phyloP scores from a whole-genome alignment of 2,329 filamentous ascomycete species.

The Ophiosphaerella narmari region DNA sequence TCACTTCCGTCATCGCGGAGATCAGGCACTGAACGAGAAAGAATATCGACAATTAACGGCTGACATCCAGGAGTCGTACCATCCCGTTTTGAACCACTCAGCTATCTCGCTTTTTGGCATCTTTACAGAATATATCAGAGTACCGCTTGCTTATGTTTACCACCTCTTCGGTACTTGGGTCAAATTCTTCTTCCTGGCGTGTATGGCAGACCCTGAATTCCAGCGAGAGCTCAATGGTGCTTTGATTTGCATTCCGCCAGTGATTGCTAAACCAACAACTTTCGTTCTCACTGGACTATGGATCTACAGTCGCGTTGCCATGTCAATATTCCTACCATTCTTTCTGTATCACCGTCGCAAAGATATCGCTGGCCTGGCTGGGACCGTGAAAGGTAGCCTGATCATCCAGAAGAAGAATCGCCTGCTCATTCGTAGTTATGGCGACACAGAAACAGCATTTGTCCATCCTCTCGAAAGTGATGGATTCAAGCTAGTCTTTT shows the following conservation, averaged over 20 bases:
- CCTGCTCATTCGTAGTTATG: constrained; percentile 54
- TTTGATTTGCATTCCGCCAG: constrained; percentile 40
- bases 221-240: constrained; percentile 56
- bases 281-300: constrained; percentile 54
- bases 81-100: constrained; percentile 37
- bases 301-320: constrained; percentile 53
- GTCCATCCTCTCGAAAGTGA: constrained; percentile 44
- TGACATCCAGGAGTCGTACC: constrained; percentile 39
- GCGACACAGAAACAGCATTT: constrained; percentile 57
- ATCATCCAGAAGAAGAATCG: constrained; percentile 54
- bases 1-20: constrained; percentile 33
- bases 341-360: constrained; percentile 57
- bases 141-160: constrained; percentile 49
- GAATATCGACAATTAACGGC: constrained; percentile 40
- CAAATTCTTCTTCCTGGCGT: constrained; percentile 56
- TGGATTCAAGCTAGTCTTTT: constrained; percentile 46
- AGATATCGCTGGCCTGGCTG: constrained; percentile 53
- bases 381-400: constrained; percentile 56
- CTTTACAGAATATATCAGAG: constrained; percentile 34
- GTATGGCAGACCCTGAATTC: constrained; percentile 58
- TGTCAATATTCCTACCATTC: constrained; percentile 52
- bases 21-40: constrained; percentile 28
- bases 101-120: constrained; percentile 26
- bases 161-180: constrained; percentile 50
- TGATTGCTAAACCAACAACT: constrained; percentile 45